Evolutionary conservation across 2,329 filamentous ascomycete genomes (phyloP), one percentile per base, ranked within the genome.

Genomic region (Grosmannia penicillata): DNA sequence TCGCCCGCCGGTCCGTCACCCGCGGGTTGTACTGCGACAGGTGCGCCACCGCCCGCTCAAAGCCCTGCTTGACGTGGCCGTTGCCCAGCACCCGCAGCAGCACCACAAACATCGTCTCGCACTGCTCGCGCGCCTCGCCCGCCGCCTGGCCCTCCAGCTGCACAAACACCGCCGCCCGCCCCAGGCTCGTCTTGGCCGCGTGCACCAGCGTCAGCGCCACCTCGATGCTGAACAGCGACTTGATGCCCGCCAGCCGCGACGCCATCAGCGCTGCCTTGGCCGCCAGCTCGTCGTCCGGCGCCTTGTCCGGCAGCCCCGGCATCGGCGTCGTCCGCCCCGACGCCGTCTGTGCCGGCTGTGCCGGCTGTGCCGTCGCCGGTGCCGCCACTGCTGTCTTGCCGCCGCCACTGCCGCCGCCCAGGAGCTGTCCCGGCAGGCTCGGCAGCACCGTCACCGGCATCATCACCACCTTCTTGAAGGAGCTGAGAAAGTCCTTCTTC

Each of bases 261-360:
- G 89, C 87, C 84, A 98, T 95, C 37, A 98, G 78, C 1, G 91
- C 89, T n/a, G 89, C 85, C 61, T 98, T 98, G 33, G 91, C 91
- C 26, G 89, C 87, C 23, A 98, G 70, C 56, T 98, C 91, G 40
- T 86, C 83, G 0, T 81, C 93, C 1, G 89, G 89, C 3, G 79
- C 81, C 55, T 87, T 47, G 6, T 43, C 41, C 8, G 45, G 37
- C 21, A 45, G 43, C 31, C 6, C 8, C 6, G 36, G 36, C 6
- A 17, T 32, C 1, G 44, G 42, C 17, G 44, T 39, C n/a, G 30
- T 22, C 5, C 36, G 38, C 1, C 44, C 44, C 8, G 41, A 43
- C 15, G 37, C 5, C 5, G 17, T 29, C 17, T 23, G 26, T 11
- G 25, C 26, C 6, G n/a, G 27, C 6, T 32, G 32, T 8, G 21